A percentile compares a stretch with the other conserved stretches of the same genome.
Conservation (phyloP, 345 rosid species). For the Lagerstroemia speciosa region DNA sequence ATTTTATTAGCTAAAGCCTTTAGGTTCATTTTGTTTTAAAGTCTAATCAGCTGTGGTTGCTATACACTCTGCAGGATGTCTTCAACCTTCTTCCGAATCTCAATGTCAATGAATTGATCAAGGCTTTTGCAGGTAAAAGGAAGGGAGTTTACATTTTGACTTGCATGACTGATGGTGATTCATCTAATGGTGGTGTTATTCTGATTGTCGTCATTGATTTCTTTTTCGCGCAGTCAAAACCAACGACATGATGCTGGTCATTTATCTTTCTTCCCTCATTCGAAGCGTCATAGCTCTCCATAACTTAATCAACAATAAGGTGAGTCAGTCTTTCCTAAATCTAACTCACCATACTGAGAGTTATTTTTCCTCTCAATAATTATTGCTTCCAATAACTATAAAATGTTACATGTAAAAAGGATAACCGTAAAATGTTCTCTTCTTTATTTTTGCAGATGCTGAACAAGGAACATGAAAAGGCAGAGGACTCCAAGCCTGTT, state of each 20-base stretch:
- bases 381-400: neutral
- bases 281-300: slow-evolving; percentile 86
- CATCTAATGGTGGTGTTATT: slow-evolving; percentile 1
- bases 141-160: neutral
- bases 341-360: neutral
- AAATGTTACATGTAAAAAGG: neutral
- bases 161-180: neutral
- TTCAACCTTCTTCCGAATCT: slow-evolving; percentile 88
- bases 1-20: neutral
- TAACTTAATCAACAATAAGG: slow-evolving; percentile 95
- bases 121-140: slow-evolving; percentile 70
- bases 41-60: neutral
- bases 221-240: slow-evolving; percentile 56
- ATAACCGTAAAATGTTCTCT: no score
- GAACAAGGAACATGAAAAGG: slow-evolving; percentile 90
- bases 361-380: neutral
- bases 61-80: slow-evolving; percentile 45
- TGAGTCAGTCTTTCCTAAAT: slow-evolving; percentile 9
- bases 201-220: neutral
- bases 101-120: slow-evolving; percentile 60
- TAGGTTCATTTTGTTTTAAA: neutral
- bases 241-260: slow-evolving; percentile 86
- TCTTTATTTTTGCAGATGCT: slow-evolving; percentile 38
- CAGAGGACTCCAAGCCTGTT: slow-evolving; percentile 71
- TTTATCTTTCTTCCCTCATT: slow-evolving; percentile 68